These are phyloP conservation scores for Pichia inconspicua DNA, from an alignment of 1,139 yeast species.

Conservation along the genomic window DNA sequence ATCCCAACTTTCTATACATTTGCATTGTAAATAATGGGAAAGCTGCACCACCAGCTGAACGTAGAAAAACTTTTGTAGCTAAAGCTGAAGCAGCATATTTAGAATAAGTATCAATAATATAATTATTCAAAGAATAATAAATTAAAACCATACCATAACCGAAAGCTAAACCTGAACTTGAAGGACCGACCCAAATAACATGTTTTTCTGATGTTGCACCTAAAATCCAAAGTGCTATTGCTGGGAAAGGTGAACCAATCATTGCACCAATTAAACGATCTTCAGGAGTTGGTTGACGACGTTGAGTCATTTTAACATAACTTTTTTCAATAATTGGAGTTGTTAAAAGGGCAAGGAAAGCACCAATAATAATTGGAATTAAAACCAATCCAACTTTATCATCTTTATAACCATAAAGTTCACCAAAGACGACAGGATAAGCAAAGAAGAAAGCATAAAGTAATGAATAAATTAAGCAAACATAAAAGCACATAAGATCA, in stretches of 20 bases:
- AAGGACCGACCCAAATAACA: slow-evolving; percentile 91
- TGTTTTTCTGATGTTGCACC: slow-evolving; percentile 82
- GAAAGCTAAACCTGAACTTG: slow-evolving; percentile 80
- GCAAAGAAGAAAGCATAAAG: slow-evolving; percentile 92
- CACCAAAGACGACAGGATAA: slow-evolving; percentile 65
- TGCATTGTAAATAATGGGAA: slow-evolving; percentile 76
- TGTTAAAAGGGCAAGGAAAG: slow-evolving; percentile 57
- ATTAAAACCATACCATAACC: slow-evolving; percentile 90
- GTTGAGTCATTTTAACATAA: slow-evolving; percentile 45
- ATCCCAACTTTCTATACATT: slow-evolving; percentile 67
- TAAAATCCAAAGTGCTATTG: slow-evolving; percentile 74
- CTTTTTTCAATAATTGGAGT: slow-evolving; percentile 65
- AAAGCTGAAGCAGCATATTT: slow-evolving; percentile 85
- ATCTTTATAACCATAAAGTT: slow-evolving; percentile 58
- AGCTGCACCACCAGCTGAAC: slow-evolving; percentile 85
- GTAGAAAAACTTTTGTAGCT: slow-evolving; percentile 81
- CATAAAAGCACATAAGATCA: slow-evolving; percentile 74
- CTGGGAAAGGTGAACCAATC: slow-evolving; percentile 87
- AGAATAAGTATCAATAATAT: slow-evolving; percentile 81
- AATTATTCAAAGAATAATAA: slow-evolving; percentile 80
- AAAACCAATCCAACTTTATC: slow-evolving; percentile 74
- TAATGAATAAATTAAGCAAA: slow-evolving; percentile 78
- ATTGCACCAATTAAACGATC: slow-evolving; percentile 83
- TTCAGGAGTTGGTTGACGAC: slow-evolving; percentile 72
- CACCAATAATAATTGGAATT: slow-evolving; percentile 85